Percentiles rank a stretch among this genome's conserved stretches.
phyloP scores from a whole-genome alignment of 768 basidiomycete genomes.

The Leccinum subgranulosum region DNA sequence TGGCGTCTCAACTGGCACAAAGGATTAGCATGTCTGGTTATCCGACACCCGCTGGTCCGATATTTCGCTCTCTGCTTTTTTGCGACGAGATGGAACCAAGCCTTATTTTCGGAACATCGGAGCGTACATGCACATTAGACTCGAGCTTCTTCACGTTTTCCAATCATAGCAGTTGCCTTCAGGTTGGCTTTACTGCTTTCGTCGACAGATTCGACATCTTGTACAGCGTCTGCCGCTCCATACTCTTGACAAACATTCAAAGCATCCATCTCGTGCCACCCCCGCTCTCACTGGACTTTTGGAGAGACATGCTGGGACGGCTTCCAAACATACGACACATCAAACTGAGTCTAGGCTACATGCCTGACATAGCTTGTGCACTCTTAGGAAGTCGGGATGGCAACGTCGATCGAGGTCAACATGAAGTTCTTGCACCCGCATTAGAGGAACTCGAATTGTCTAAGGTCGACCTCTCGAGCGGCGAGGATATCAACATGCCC shows the following conservation, averaged over 20 bases:
- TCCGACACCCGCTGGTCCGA: neutral
- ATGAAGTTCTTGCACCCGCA: neutral
- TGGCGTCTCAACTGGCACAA: neutral
- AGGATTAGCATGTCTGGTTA: neutral
- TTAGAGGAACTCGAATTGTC: neutral
- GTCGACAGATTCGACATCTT: neutral
- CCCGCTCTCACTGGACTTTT: neutral
- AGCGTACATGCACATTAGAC: neutral
- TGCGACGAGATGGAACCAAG: fast-evolving
- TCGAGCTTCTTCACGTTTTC: neutral
- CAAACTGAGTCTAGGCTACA: too few species aligned
- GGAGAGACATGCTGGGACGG: neutral
- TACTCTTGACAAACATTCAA: neutral
- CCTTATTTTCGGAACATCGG: neutral
- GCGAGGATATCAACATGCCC: neutral
- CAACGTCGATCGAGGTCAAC: too few species aligned
- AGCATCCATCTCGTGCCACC: neutral
- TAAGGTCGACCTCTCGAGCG: neutral
- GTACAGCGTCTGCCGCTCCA: neutral
- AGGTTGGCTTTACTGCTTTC: neutral
- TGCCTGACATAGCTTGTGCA: too few species aligned
- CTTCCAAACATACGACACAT: too few species aligned
- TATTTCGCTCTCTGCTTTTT: neutral
- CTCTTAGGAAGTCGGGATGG: too few species aligned
- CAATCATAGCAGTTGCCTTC: neutral